A percentile compares a stretch with the other conserved stretches of the same genome.
Evolutionary conservation across 108 stramenopile genomes (phyloP).

Genomic region (Pseudonitzschia delicatissima): DNA sequence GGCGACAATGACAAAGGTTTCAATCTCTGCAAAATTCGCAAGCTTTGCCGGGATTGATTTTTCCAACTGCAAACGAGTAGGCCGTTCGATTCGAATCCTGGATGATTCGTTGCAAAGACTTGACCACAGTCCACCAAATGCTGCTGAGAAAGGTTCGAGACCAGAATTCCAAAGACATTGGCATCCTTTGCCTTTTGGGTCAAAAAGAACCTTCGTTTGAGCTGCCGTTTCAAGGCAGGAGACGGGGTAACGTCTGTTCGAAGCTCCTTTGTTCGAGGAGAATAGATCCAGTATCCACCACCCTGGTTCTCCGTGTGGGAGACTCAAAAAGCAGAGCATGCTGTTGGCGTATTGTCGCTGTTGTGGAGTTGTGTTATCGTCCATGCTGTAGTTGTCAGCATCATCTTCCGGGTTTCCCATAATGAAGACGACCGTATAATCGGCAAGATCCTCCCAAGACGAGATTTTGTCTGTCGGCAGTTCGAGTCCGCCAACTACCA

Average conservation of each 20-base stretch:
- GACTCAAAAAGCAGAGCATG: conserved; percentile 49
- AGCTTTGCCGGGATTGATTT: conserved; percentile 91
- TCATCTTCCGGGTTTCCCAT: conserved; percentile 7
- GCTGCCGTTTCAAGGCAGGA: conserved; percentile 44
- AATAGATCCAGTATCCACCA: conserved; percentile 58
- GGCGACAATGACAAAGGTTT: conserved; percentile 91
- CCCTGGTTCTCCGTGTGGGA: conserved; percentile 5
- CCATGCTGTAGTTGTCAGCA: not conserved
- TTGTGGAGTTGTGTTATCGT: conserved; percentile 15
- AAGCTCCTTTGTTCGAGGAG: conserved; percentile 34
- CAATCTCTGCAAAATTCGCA: conserved; percentile 94
- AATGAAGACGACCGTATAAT: conserved; percentile 69
- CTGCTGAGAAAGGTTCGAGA: conserved; percentile 78
- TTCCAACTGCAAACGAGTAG: conserved; percentile 93
- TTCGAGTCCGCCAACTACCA: conserved; percentile 71
- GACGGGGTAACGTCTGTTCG: conserved; percentile 17
- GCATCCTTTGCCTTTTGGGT: conserved; percentile 86
- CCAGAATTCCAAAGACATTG: conserved; percentile 86
- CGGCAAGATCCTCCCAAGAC: conserved; percentile 52
- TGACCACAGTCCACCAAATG: conserved; percentile 69
- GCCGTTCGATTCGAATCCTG: conserved; percentile 71
- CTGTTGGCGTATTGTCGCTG: conserved; percentile 52
- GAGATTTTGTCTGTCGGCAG: conserved; percentile 34
- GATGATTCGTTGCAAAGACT: conserved; percentile 54
- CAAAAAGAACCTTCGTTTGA: conserved; percentile 82